phyloP scores from a whole-genome alignment of 2,329 filamentous ascomycete species.

The Colletotrichum sp. region DNA sequence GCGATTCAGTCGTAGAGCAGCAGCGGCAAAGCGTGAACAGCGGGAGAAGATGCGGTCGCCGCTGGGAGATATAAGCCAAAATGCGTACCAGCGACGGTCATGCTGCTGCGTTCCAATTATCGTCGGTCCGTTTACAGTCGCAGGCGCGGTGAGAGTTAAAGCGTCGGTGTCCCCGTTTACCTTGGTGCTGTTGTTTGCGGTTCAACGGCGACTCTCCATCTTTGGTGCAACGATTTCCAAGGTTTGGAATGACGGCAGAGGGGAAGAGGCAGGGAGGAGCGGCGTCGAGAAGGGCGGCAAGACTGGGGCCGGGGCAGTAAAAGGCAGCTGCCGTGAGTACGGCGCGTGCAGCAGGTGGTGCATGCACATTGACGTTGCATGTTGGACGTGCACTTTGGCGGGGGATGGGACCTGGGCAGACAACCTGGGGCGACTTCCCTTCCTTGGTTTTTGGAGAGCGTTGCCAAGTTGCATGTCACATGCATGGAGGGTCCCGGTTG shows the following conservation, averaged over 20 bases:
- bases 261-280: background rate
- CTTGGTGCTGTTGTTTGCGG: background rate
- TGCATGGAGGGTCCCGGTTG: slow-evolving; percentile 15
- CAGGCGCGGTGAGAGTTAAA: background rate
- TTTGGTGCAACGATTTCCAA: slow-evolving; percentile 12
- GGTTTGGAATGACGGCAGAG: slow-evolving; percentile 15
- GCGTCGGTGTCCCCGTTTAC: slow-evolving; percentile 6
- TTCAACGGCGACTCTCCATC: slow-evolving; percentile 9
- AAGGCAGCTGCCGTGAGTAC: background rate
- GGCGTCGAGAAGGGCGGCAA: background rate
- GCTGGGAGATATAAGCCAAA: background rate
- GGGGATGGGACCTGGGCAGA: background rate
- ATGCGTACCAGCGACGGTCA: slow-evolving; percentile 4
- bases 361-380: slow-evolving; percentile 21
- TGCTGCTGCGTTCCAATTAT: slow-evolving; percentile 11
- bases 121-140: slow-evolving; percentile 12
- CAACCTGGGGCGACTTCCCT: slow-evolving; percentile 6
- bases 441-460: slow-evolving; percentile 19
- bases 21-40: background rate
- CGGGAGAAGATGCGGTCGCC: background rate
- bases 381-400: slow-evolving; percentile 12
- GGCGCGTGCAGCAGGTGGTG: background rate
- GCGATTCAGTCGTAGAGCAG: slow-evolving; percentile 7
- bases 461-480: slow-evolving; percentile 18
- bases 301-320: slow-evolving; percentile 3